Percentiles rank a stretch among this genome's conserved stretches.
These are phyloP conservation scores for Lactuca sativa DNA, from an alignment of 129 eudicot genomes.

Conservation along the genomic window DNA sequence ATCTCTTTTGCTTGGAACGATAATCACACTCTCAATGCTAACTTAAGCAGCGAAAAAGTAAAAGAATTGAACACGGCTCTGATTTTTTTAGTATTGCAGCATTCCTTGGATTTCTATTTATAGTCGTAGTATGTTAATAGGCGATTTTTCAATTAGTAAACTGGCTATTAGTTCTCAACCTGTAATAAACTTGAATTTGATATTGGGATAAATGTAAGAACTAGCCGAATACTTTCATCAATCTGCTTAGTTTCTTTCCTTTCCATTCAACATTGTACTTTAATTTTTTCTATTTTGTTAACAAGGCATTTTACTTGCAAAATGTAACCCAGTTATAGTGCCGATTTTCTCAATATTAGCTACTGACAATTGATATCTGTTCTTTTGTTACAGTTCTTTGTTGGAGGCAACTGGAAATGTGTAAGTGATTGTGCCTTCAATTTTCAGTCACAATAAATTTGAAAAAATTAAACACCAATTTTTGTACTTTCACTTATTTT, in stretches of 20 bases:
- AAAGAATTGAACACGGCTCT: not conserved
- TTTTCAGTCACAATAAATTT: not conserved
- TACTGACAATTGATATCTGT: slow-evolving; percentile 15
- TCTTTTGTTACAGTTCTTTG: slow-evolving; percentile 78
- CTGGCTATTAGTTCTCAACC: not conserved
- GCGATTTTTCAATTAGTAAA: not conserved
- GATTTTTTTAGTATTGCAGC: not conserved
- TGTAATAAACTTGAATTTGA: not conserved
- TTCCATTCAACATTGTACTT: not conserved
- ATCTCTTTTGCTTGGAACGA: not conserved
- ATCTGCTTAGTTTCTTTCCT: not conserved
- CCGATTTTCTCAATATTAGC: slow-evolving; percentile 3
- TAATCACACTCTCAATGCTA: not conserved
- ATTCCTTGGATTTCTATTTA: not conserved
- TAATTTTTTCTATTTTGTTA: no score
- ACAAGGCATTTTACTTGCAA: not conserved
- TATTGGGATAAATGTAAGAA: not conserved
- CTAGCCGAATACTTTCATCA: not conserved
- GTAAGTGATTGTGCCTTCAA: slow-evolving; percentile 52
- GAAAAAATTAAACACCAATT: not conserved
- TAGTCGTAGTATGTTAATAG: not conserved
- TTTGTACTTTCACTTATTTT: not conserved
- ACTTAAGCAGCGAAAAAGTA: not conserved
- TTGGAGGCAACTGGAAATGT: slow-evolving; percentile 99
- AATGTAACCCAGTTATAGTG: no score